phyloP scores from a whole-genome alignment of 352 stramenopile species.

The Phytophthora agathidicida region DNA sequence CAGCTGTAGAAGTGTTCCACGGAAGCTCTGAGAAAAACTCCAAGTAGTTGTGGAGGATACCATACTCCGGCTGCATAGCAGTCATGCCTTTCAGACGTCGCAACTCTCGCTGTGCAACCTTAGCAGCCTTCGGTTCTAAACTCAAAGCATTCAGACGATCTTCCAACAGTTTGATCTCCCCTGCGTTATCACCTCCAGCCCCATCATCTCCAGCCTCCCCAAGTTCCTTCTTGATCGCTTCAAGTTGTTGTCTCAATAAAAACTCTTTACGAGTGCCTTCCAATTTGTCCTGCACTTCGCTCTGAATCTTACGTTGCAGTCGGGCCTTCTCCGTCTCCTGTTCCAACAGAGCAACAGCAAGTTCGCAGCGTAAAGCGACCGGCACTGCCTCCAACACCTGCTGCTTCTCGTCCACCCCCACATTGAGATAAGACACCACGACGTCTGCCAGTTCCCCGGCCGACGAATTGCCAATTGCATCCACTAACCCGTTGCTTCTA shows the following conservation, averaged over 20 bases:
- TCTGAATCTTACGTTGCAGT: conserved; percentile 76
- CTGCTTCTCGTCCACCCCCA: conserved; percentile 61
- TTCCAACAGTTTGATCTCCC: conserved; percentile 67
- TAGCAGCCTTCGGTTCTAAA: conserved; percentile 59
- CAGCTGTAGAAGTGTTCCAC: conserved; percentile 60
- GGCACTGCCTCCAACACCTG: conserved; percentile 59
- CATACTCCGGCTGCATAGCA: conserved; percentile 78
- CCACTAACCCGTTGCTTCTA: conserved; percentile 65
- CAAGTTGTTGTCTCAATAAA: conserved; percentile 97
- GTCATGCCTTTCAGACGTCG: conserved; percentile 77
- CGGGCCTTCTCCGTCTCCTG: conserved; percentile 67
- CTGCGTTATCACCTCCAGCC: conserved; percentile 32
- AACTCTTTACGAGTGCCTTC: conserved; percentile 89
- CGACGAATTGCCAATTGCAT: conserved; percentile 66
- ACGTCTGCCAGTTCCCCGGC: conserved; percentile 70
- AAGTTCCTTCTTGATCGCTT: conserved; percentile 99
- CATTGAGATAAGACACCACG: conserved; percentile 72
- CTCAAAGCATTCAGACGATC: conserved; percentile 58
- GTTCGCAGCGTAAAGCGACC: conserved; percentile 45
- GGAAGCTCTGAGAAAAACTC: conserved; percentile 83
- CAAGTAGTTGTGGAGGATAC: conserved; percentile 82
- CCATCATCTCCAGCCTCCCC: conserved; percentile 67
- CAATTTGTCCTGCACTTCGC: conserved; percentile 71
- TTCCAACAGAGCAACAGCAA: conserved; percentile 54
- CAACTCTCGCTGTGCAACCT: conserved; percentile 68